Evolutionary conservation across 768 basidiomycete species (phyloP).

Genomic region (Jaapia argillacea): DNA sequence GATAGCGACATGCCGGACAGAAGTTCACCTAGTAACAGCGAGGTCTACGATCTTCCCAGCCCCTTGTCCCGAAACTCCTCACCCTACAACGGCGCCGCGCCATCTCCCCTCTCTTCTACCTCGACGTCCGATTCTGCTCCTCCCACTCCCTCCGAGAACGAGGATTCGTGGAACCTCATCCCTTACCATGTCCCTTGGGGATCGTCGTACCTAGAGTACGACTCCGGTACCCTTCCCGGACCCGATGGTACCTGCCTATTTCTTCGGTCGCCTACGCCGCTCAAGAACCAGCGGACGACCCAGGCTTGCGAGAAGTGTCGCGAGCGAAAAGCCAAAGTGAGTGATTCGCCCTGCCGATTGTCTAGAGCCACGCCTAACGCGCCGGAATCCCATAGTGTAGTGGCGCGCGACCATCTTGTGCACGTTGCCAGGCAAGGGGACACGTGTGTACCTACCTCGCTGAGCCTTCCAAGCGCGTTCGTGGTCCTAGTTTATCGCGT

Average conservation of each 20-base stretch:
- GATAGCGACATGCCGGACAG: too few species aligned
- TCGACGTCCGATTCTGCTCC: constrained; percentile 7
- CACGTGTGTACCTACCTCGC: constrained; percentile 22
- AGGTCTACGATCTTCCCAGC: too few species aligned
- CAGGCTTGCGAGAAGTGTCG: constrained; percentile 28
- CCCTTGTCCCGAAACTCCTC: constrained; percentile 4
- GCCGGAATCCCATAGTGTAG: constrained; percentile 18
- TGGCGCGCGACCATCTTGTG: constrained; percentile 24
- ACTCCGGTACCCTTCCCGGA: constrained; percentile 23
- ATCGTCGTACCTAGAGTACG: constrained; percentile 21
- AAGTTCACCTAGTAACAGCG: constrained; percentile 2
- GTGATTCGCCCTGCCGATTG: constrained; percentile 3
- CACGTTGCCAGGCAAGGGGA: constrained; percentile 23
- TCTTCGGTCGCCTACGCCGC: constrained; percentile 27
- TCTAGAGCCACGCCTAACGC: constrained; percentile 2
- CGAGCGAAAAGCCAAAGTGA: constrained; percentile 29
- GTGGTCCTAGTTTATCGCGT: constrained; percentile 1
- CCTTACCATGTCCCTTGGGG: constrained; percentile 31
- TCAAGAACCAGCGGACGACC: constrained; percentile 24
- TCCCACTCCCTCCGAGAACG: constrained; percentile 7
- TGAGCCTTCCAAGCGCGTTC: constrained; percentile 9
- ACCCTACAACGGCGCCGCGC: constrained; percentile 11
- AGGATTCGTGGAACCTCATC: constrained; percentile 26
- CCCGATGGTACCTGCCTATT: constrained; percentile 28
- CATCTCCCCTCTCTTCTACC: constrained; percentile 8